Base-by-base conservation (phyloP, 2,329 filamentous ascomycete genomes). In the Capronia americana region DNA sequence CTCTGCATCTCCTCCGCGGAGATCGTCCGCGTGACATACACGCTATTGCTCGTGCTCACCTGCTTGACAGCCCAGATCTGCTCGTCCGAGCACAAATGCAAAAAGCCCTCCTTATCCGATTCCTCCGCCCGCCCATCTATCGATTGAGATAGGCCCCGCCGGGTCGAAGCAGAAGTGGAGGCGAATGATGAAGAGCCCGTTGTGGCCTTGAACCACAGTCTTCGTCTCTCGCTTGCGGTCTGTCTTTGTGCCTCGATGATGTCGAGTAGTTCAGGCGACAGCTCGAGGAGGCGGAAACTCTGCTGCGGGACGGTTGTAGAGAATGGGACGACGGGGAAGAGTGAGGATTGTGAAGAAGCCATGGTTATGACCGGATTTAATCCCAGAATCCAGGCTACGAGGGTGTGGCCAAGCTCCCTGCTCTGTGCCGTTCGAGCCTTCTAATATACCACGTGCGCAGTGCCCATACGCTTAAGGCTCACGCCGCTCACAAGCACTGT, bases 31-130 rank as follows among this genome's bases (percentile, higher is more conserved):
- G 86, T 78, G 44, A 89, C 74, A 75, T 86, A 85, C 63, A 89
- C 80, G 41, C 85, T 86, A 71, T 90, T 90, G 28, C 87, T 89
- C 17, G 87, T 88, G 71, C 87, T 86, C 60, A 89, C 87, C 75
- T 89, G 87, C 71, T 86, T 86, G 59, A 89, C 77, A 65, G 84
- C 82, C 77, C 84, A 90, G 11, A 86, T 87, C 70, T 83, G 80
- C 61, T 79, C 79, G 10, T 80, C 77, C 2, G 86, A 88, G 77
- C 87, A 89, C 66, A 90, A 79, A 66, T 88, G 86, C 8, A 73
- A 57, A 41, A 60, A 61, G 12, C 62, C 66, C 57, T 65, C 46
- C n/a, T 44, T 23, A 1, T 50, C 48, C n/a, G 20, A 17, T 1
- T 32, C 55, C 34, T 32, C 44, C 57, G 11, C 30, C 10, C 34